Evolutionary conservation across 176 grass and related monocot species (phyloP).

Genomic region (Calamus simplicifolius): DNA sequence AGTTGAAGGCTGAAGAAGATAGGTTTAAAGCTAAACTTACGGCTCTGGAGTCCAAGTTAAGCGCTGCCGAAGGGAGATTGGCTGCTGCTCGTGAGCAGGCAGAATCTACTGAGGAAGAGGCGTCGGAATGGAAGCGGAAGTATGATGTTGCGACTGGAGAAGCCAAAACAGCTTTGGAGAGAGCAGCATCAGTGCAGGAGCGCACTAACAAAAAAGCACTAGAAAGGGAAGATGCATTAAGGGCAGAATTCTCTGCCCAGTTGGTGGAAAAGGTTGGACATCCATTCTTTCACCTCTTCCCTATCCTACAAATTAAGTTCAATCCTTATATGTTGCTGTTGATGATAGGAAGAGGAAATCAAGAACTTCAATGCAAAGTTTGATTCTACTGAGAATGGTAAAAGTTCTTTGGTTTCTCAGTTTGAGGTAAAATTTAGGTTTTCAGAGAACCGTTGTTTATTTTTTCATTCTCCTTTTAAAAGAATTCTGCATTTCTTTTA

Average conservation of each 20-base stretch:
- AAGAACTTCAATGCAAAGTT: conserved; percentile 54
- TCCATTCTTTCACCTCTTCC: neutral
- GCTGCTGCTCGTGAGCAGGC: conserved; percentile 53
- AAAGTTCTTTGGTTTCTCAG: conserved; percentile 31
- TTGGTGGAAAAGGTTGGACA: conserved; percentile 70
- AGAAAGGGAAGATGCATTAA: conserved; percentile 63
- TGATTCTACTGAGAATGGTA: conserved; percentile 33
- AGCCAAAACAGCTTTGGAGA: conserved; percentile 65
- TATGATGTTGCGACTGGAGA: conserved; percentile 58
- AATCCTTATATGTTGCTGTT: conserved; percentile 2
- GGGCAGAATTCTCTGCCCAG: conserved; percentile 44
- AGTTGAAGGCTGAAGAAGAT: conserved; percentile 36
- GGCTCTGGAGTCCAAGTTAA: conserved; percentile 43
- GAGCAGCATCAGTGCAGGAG: conserved; percentile 51
- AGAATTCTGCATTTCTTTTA: no score
- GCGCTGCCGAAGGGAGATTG: conserved; percentile 46
- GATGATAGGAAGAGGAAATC: conserved; percentile 61
- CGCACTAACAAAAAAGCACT: conserved; percentile 55
- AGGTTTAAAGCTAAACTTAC: conserved; percentile 28
- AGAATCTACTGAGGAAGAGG: conserved; percentile 52
- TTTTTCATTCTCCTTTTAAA: no score
- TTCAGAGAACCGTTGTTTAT: neutral
- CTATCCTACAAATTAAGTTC: neutral
- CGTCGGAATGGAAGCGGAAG: conserved; percentile 73
- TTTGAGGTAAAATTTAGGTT: conserved; percentile 33